These are phyloP conservation scores for Corylus avellana DNA, from an alignment of 306 rosid species.

Conservation along the genomic window DNA sequence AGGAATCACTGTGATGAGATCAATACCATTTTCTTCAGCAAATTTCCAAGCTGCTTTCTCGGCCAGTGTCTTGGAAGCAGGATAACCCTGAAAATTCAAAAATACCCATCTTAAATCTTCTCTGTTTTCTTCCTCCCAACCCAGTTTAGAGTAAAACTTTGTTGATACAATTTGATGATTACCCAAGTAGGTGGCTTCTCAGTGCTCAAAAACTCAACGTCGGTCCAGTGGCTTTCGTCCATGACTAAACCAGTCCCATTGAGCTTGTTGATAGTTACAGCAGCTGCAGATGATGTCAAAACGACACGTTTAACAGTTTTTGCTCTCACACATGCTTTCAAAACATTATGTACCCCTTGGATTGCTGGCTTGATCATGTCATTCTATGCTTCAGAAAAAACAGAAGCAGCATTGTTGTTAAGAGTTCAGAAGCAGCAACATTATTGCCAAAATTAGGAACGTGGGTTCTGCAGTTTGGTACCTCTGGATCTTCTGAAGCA, in stretches of 20 bases:
- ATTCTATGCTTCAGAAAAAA: conserved; percentile 39
- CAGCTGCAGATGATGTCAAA: conserved; percentile 82
- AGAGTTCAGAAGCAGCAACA: not conserved
- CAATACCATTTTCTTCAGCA: conserved; percentile 64
- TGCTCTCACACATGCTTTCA: conserved; percentile 64
- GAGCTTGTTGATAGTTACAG: conserved; percentile 55
- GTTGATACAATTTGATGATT: conserved; percentile 11
- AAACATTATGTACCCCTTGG: conserved; percentile 64
- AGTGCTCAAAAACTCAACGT: conserved; percentile 55
- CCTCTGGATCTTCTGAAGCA: conserved; percentile 88
- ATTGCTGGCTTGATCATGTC: conserved; percentile 90
- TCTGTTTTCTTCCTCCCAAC: no score
- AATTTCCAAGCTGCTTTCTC: conserved; percentile 82
- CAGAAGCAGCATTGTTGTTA: conserved; percentile 8
- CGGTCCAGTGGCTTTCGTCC: conserved; percentile 72
- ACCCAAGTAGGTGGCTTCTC: conserved; percentile 84
- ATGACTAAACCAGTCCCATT: conserved; percentile 51
- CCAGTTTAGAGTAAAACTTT: no score
- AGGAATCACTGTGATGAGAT: conserved; percentile 80
- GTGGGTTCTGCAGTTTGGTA: conserved; percentile 22
- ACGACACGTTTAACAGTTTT: conserved; percentile 70
- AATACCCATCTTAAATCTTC: not conserved
- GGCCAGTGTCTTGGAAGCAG: conserved; percentile 67
- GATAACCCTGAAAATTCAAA: conserved; percentile 65
- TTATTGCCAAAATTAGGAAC: not conserved